Evolutionary conservation across 306 rosid species (phyloP).

Genomic region (Gleditsia sinensis): DNA sequence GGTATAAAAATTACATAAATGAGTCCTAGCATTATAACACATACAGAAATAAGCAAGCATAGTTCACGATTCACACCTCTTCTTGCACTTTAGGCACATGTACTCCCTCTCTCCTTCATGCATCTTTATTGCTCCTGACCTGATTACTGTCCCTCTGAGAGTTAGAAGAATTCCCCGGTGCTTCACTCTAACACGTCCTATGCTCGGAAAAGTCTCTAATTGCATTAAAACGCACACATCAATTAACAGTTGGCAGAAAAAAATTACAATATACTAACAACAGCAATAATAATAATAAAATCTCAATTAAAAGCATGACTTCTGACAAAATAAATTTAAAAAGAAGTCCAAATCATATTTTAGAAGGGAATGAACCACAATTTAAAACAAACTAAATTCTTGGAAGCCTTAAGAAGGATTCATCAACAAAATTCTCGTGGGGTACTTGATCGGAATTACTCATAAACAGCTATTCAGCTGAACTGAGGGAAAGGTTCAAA

Average conservation of each 20-base stretch:
- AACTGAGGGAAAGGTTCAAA: not conserved
- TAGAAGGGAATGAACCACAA: not conserved
- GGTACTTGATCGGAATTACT: not conserved
- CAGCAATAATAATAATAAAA: not conserved
- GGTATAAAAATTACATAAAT: not conserved
- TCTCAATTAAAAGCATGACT: not conserved
- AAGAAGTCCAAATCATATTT: not conserved
- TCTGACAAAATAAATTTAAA: not conserved
- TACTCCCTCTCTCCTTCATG: constrained; percentile 96
- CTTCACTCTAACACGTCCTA: constrained; percentile 85
- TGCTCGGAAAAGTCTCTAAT: constrained; percentile 80
- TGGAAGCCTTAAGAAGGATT: not conserved
- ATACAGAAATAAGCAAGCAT: not conserved
- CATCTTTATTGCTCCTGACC: constrained; percentile 89
- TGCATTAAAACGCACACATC: constrained; percentile 29
- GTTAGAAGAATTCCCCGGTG: constrained; percentile 91
- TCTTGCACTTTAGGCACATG: constrained; percentile 80
- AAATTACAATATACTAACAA: not conserved
- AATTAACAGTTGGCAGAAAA: not conserved
- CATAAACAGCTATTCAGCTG: constrained; percentile 20
- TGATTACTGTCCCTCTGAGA: constrained; percentile 85
- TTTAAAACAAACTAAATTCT: not conserved
- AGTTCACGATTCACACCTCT: constrained; percentile 46
- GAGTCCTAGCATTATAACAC: not conserved
- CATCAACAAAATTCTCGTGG: not conserved